Base-by-base conservation (phyloP, 164 flowering plant species). In the Macadamia tetraphylla region DNA sequence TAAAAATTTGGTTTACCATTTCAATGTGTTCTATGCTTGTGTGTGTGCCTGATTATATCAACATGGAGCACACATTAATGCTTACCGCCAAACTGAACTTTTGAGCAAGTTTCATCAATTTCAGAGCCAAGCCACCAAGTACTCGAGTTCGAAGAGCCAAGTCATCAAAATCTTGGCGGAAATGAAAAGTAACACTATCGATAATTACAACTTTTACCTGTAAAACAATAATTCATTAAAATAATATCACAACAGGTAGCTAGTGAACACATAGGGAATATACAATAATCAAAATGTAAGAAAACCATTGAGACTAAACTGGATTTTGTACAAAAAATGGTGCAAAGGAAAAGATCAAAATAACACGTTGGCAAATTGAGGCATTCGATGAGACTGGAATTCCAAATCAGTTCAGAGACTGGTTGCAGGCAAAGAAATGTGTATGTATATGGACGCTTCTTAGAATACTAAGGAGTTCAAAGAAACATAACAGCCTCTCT, bases 141-240 rank as follows among this genome's bases (percentile, higher is more conserved):
- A 92, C 65, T 30, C 98, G 83, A 40, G 98, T 90, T 68, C 98
- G 80, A 53, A 79, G 88, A 65, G 92, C 93, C 83, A 90, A 70
- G 75, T 94, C 93, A 59, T 88, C 95, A 81, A 90, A 91, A 79
- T 88, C 94, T 79, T 90, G 96, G 40, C 96, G 89, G 82, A 94
- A 91, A 80, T 91, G 97, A 79, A 90, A 94, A 66, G 95, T 84
- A 59, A 91, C 69, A 78, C 97, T 94, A 74, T 94, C 98, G 66
- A 91, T 63, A 44, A 91, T 77, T 9, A 94, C 87, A 67, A 87
- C 64, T 82, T 86, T 88, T 46, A 90, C 94, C 97, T 90, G 87
- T 11, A 70, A 76, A 66, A 18, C 61, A 56, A 15, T 23, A 63
- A 6, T 58, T 30, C 6, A 29, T 30, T 62, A 52, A 55, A 66